Base-by-base conservation (phyloP, 2,329 filamentous ascomycete species). In the Hypoxylon sp. region DNA sequence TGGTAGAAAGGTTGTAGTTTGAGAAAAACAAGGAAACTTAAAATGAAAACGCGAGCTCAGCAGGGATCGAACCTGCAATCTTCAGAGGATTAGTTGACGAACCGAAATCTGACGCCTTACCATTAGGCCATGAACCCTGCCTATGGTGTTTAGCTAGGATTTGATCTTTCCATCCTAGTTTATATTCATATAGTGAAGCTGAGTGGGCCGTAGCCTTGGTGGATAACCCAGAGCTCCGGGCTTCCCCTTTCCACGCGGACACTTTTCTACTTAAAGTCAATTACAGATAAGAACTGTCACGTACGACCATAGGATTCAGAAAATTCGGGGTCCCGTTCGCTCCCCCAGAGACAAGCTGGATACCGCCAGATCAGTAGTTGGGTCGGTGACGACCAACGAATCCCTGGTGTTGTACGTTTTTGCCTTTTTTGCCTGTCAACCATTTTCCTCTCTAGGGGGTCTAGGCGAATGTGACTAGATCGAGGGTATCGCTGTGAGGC, bases 61-160 rank as follows among this genome's bases (percentile, higher is more conserved):
- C 55, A 62, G 55, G 55, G 55, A 62, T 62, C 55, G 58, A 62
- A 62, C 58, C 58, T 62, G 58, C 55, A 62, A 62, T 62, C 42
- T 62, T 62, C 13, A 58, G 55, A 62, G 49, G n/a, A 48, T 21
- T 18, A 41, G 21, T 26, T 37, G 31, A 11, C 24, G 37, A 47
- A 62, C 58, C 58, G 58, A 62, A 62, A 58, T 62, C 55, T 62
- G 13, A 62, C 58, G 58, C 58, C 58, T 62, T 62, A 62, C 50
- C 58, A 58, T 58, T 62, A 62, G 55, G 55, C 58, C 58, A 61
- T 58, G 55, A 58, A 23, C 58, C 58, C 58, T 17, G 31, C 18
- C 13, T 29, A 18, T 21, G 18, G n/a, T 29, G 41, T 40, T 51
- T n/a, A n/a, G n/a, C n/a, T n/a, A n/a, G 46, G 15, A 15, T 37